Evolutionary conservation across 2,329 filamentous ascomycete species (phyloP).

Genomic region (Coniosporium tulheliwenetii): DNA sequence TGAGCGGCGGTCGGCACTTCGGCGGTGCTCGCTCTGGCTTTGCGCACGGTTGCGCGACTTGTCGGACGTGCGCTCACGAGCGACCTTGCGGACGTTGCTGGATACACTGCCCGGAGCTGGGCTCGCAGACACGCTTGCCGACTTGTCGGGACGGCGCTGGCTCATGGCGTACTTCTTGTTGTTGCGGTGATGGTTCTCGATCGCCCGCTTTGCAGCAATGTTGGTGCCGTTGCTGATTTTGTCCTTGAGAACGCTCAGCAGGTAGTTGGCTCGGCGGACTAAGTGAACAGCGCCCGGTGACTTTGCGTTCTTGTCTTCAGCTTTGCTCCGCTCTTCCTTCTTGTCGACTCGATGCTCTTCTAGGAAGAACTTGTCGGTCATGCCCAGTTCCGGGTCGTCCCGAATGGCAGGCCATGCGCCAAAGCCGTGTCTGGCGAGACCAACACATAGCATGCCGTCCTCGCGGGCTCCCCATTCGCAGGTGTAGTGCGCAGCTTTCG

Average conservation of each 20-base stretch:
- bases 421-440: slow-evolving; percentile 85
- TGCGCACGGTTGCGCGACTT: slow-evolving; percentile 18
- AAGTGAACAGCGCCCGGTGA: slow-evolving; percentile 96
- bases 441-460: slow-evolving; percentile 92
- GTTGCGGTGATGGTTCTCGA: slow-evolving; percentile 89
- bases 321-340: slow-evolving; percentile 78
- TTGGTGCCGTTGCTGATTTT: slow-evolving; percentile 53
- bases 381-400: slow-evolving; percentile 73
- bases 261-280: slow-evolving; percentile 84
- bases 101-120: slow-evolving; percentile 38
- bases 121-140: slow-evolving; percentile 51
- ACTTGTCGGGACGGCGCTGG: slow-evolving; percentile 40
- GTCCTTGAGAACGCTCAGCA: slow-evolving; percentile 86
- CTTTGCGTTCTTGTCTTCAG: slow-evolving; percentile 56
- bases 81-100: slow-evolving; percentile 13
- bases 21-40: slow-evolving; percentile 17
- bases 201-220: slow-evolving; percentile 56
- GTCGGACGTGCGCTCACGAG: slow-evolving; percentile 16
- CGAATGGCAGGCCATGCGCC: slow-evolving; percentile 91
- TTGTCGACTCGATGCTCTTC: slow-evolving; percentile 98
- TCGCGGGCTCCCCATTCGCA: slow-evolving; percentile 87
- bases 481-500: slow-evolving; percentile 80
- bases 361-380: slow-evolving; percentile 84
- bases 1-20: slow-evolving; percentile 20
- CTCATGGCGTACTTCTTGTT: slow-evolving; percentile 65